These are phyloP conservation scores for Chrysoporthe deuterocubensis DNA, from an alignment of 2,329 filamentous ascomycete species.

Conservation along the genomic window DNA sequence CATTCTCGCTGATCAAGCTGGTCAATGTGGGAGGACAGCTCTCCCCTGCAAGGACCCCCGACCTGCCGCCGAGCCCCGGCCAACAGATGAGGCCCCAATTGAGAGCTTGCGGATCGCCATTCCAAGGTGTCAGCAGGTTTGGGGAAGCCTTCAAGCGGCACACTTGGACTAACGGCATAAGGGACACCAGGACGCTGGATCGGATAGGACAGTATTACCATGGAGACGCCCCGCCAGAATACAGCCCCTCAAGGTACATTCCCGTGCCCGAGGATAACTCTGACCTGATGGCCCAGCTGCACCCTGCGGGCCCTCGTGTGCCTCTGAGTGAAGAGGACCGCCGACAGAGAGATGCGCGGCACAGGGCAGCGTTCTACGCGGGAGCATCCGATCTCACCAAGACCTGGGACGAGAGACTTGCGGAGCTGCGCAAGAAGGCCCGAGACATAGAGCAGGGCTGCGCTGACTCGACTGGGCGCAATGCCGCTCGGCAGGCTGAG, in stretches of 20 bases:
- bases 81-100: constrained; percentile 10
- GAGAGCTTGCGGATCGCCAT: neutral
- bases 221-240: constrained; percentile 38
- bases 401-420: constrained; percentile 36
- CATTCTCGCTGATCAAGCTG: neutral
- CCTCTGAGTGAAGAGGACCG: constrained; percentile 32
- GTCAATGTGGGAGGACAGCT: neutral
- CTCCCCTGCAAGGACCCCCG: neutral
- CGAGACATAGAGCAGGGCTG: constrained; percentile 43
- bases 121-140: neutral
- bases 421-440: constrained; percentile 42
- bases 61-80: constrained; percentile 7
- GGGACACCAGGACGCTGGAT: constrained; percentile 26
- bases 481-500: constrained; percentile 23
- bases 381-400: constrained; percentile 43
- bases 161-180: constrained; percentile 1
- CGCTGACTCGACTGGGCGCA: constrained; percentile 17
- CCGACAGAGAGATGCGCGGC: constrained; percentile 34
- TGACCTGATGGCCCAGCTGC: constrained; percentile 33
- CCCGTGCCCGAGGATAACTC: constrained; percentile 24
- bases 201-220: constrained; percentile 39
- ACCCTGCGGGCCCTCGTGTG: constrained; percentile 23
- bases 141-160: neutral
- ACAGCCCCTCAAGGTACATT: constrained; percentile 30
- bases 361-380: constrained; percentile 45